Conservation (phyloP, 2,329 filamentous ascomycete genomes). For the Colletotrichum abscissum region DNA sequence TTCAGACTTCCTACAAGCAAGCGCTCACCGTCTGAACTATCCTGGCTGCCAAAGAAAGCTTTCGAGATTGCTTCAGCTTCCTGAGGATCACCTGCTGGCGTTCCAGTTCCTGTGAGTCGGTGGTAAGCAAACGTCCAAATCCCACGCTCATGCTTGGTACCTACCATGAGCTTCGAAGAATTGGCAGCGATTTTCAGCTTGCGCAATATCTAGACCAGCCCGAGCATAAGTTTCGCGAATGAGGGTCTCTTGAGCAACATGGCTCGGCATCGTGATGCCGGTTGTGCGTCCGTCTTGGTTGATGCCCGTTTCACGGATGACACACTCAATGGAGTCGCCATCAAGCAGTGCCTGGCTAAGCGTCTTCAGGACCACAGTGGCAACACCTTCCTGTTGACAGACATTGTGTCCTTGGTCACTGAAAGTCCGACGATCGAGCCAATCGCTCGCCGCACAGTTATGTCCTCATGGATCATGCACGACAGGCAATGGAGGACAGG, state of each 20-base stretch:
- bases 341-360: conserved; percentile 53
- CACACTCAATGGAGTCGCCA: conserved; percentile 40
- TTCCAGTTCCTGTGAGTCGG: conserved; percentile 57
- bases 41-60: neutral
- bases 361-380: conserved; percentile 57
- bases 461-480: too few species aligned
- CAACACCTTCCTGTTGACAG: conserved; percentile 61
- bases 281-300: conserved; percentile 39
- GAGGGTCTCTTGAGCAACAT: conserved; percentile 40
- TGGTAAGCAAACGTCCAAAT: neutral
- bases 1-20: neutral
- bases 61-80: conserved; percentile 45
- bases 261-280: conserved; percentile 50
- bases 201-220: conserved; percentile 21
- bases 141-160: neutral
- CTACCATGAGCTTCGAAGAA: conserved; percentile 48
- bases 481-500: too few species aligned
- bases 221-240: conserved; percentile 42
- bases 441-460: too few species aligned
- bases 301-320: conserved; percentile 40
- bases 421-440: neutral
- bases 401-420: conserved; percentile 40
- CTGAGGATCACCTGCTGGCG: conserved; percentile 62
- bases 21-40: neutral
- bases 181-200: conserved; percentile 26